phyloP scores from a whole-genome alignment of 805 yeast species.

The Candida ficus region DNA sequence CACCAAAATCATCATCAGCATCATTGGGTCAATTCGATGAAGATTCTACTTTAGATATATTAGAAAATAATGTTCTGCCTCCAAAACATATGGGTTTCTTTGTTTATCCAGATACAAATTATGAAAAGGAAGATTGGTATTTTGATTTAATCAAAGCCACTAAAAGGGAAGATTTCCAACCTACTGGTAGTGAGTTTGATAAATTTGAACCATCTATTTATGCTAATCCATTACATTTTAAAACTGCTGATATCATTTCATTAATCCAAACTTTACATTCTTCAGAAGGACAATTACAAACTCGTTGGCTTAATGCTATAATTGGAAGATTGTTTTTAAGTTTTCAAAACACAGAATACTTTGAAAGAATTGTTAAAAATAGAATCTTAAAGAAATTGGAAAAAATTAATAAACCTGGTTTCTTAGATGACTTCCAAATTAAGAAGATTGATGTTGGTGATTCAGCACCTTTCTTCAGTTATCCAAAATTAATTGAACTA shows the following conservation, averaged over 20 bases:
- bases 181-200: slow-evolving; percentile 24
- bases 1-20: slow-evolving; percentile 31
- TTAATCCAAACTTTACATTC: slow-evolving; percentile 76
- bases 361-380: slow-evolving; percentile 51
- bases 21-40: slow-evolving; percentile 10
- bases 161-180: slow-evolving; percentile 32
- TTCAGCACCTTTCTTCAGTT: slow-evolving; percentile 74
- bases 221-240: slow-evolving; percentile 72
- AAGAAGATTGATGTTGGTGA: slow-evolving; percentile 69
- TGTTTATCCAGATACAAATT: slow-evolving; percentile 70
- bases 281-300: slow-evolving; percentile 74
- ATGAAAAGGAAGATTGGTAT: slow-evolving; percentile 91
- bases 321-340: slow-evolving; percentile 79
- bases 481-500: slow-evolving; percentile 62
- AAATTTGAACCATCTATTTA: slow-evolving; percentile 50
- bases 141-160: slow-evolving; percentile 79
- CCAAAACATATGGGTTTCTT: slow-evolving; percentile 41
- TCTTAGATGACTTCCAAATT: slow-evolving; percentile 76
- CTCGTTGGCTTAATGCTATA: slow-evolving; percentile 88
- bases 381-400: slow-evolving; percentile 68
- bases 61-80: slow-evolving; percentile 21
- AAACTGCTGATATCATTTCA: slow-evolving; percentile 64
- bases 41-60: slow-evolving; percentile 20
- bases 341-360: slow-evolving; percentile 62
- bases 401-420: slow-evolving; percentile 81